phyloP scores from a whole-genome alignment of 768 basidiomycete species.

The Tulasnella sp. region DNA sequence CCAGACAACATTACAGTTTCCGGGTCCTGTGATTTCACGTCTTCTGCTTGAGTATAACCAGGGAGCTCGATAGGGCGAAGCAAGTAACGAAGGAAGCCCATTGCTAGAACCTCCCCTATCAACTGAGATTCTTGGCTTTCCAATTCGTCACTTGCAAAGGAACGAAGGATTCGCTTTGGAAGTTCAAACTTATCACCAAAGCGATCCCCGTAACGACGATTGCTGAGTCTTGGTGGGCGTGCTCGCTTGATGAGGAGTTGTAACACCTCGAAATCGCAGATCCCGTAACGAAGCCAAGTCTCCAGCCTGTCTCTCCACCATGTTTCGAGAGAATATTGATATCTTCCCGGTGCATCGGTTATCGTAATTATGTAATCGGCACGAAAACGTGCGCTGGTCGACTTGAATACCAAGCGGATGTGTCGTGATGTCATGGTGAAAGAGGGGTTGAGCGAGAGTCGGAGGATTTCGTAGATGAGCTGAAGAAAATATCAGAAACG shows the following conservation, averaged over 20 bases:
- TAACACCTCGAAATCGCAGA: constrained; percentile 34
- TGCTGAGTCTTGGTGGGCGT: not conserved
- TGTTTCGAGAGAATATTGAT: not conserved
- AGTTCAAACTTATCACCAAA: not conserved
- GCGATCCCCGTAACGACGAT: not conserved
- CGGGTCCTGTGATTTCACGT: too few species aligned
- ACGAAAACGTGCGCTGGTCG: constrained; percentile 54
- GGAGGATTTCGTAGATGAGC: constrained; percentile 65
- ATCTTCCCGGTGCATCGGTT: constrained; percentile 25
- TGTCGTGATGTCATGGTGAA: constrained; percentile 58
- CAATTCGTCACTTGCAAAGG: not conserved
- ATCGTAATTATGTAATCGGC: constrained; percentile 60
- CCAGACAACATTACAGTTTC: not conserved
- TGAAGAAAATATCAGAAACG: not conserved
- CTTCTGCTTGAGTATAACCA: not conserved
- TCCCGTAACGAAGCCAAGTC: constrained; percentile 28
- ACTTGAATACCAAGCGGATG: constrained; percentile 52
- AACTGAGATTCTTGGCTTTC: not conserved
- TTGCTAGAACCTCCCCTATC: not conserved
- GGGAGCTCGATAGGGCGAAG: constrained; percentile 35
- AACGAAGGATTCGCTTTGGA: not conserved
- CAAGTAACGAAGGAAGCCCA: constrained; percentile 35
- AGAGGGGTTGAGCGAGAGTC: constrained; percentile 58
- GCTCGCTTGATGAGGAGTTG: not conserved
- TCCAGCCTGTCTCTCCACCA: constrained; percentile 19